Evolutionary conservation across 345 rosid species (phyloP), one percentile per base, ranked within the genome.

Genomic region (Populus tremula): DNA sequence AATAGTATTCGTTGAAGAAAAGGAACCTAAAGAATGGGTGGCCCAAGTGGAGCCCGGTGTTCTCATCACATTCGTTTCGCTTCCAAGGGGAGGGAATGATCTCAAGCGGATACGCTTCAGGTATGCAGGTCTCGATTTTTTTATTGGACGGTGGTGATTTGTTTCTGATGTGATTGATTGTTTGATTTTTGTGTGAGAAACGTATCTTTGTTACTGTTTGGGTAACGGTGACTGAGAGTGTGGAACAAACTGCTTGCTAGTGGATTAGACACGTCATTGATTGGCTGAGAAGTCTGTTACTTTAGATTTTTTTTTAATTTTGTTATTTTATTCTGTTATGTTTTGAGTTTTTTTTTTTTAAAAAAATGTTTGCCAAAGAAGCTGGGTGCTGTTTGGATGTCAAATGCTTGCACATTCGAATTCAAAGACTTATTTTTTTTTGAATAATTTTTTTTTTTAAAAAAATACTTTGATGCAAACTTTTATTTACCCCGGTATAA

Each of bases 11-110:
- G 78, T 74, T 18, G 81, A 77, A 75, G 84, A 82, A 47, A 78
- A 63, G 38, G 84, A 82, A 50, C 84, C 84, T 10, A 82, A 82
- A 13, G 84, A 82, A 54, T 82, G 81, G 84, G 84, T 82, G 64
- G 84, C 84, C 62, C 84, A 82, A 75, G 81, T 82, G 79, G 84
- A 82, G 78, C 84, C 84, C 68, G 84, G 84, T 13, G 84, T 82
- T 33, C 78, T 82, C 63, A 82, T 82, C 73, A 82, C 84, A 1
- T 78, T 82, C 33, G 84, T 78, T 53, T 78, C 81, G 47, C 78
- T 82, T 0, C 81, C 84, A 25, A 69, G 77, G 50, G 84, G 84
- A 41, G 84, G 84, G 47, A 82, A 78, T 66, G 84, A 82, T 82
- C 84, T 82, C 14, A 82, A 78, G 81, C 78, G 84, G 76, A 82